Conservation (phyloP, 768 basidiomycete genomes). For the Psilocybe cyanescens region DNA sequence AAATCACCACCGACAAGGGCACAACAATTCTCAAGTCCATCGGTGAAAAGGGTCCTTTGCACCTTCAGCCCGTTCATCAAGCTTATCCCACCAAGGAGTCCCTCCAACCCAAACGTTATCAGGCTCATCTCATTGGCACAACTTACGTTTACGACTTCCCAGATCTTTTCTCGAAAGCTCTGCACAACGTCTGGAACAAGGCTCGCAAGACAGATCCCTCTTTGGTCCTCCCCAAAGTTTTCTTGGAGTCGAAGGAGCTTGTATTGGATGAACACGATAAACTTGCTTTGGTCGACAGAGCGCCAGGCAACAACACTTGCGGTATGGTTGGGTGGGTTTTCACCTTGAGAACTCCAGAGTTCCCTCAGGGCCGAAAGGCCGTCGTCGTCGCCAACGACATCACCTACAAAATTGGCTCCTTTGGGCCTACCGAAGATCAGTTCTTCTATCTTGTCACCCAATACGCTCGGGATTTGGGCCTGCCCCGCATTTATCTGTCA, state of each 20-base stretch:
- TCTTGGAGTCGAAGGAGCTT: slow-evolving; percentile 86
- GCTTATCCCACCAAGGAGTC: slow-evolving; percentile 98
- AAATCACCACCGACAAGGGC: slow-evolving; percentile 95
- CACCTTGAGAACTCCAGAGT: slow-evolving; percentile 91
- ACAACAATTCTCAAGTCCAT: slow-evolving; percentile 97
- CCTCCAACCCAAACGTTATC: slow-evolving; percentile 97
- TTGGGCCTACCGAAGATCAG: slow-evolving; percentile 93
- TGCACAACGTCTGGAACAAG: slow-evolving; percentile 91
- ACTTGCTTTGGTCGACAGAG: slow-evolving; percentile 86
- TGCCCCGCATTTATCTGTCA: slow-evolving; percentile 96
- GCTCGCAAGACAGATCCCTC: slow-evolving; percentile 66
- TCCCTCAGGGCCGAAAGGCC: slow-evolving; percentile 81
- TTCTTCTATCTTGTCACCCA: slow-evolving; percentile 96
- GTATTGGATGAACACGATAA: slow-evolving; percentile 94
- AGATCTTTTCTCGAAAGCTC: slow-evolving; percentile 95
- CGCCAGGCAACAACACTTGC: slow-evolving; percentile 91
- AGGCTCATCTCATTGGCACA: slow-evolving; percentile 97
- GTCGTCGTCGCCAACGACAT: slow-evolving; percentile 98
- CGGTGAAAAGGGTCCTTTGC: slow-evolving; percentile 95
- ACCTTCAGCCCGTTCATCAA: slow-evolving; percentile 92
- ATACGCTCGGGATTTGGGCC: slow-evolving; percentile 85
- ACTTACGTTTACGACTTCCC: slow-evolving; percentile 99
- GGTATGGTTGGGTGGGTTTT: slow-evolving; percentile 99
- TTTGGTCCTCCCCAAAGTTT: slow-evolving; percentile 73
- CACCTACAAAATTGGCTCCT: slow-evolving; percentile 98